phyloP scores from a whole-genome alignment of 1,139 yeast genomes.

The Geotrichum citri-aurantii region DNA sequence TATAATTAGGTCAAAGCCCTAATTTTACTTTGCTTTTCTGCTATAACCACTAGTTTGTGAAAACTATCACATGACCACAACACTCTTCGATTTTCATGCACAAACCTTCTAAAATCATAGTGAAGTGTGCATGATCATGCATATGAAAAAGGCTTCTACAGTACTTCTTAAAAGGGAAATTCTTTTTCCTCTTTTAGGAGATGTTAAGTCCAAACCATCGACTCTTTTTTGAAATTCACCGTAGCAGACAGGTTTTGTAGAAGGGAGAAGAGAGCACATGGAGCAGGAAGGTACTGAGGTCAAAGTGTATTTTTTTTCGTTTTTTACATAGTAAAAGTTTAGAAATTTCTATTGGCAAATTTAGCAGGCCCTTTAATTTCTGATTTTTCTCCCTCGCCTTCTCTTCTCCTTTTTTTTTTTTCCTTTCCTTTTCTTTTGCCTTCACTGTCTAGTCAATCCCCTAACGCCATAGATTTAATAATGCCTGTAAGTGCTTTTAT shows the following conservation, averaged over 20 bases:
- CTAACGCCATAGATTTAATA: slow-evolving; percentile 4
- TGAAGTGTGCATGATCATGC: background rate
- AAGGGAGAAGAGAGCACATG: background rate
- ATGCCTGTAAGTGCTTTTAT: slow-evolving; percentile 18
- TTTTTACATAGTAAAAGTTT: too few species aligned
- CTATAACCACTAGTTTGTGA: background rate
- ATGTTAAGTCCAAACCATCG: background rate
- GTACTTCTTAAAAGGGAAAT: background rate
- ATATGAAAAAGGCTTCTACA: background rate
- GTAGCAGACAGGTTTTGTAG: background rate
- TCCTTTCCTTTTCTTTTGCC: slow-evolving; percentile 6
- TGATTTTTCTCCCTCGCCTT: slow-evolving; percentile 4
- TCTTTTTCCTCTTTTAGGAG: slow-evolving; percentile 7
- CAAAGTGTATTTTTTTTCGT: background rate
- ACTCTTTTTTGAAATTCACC: background rate
- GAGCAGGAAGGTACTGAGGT: too few species aligned
- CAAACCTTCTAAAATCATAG: background rate
- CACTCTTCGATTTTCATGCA: background rate
- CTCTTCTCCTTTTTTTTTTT: background rate
- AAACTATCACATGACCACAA: background rate
- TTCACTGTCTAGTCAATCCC: slow-evolving; percentile 6
- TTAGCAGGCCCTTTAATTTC: too few species aligned
- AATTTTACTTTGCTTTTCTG: background rate
- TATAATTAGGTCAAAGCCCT: slow-evolving; percentile 4
- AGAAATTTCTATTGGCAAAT: too few species aligned